Base-by-base conservation (phyloP, 352 stramenopile species). In the Phytophthora rubi region DNA sequence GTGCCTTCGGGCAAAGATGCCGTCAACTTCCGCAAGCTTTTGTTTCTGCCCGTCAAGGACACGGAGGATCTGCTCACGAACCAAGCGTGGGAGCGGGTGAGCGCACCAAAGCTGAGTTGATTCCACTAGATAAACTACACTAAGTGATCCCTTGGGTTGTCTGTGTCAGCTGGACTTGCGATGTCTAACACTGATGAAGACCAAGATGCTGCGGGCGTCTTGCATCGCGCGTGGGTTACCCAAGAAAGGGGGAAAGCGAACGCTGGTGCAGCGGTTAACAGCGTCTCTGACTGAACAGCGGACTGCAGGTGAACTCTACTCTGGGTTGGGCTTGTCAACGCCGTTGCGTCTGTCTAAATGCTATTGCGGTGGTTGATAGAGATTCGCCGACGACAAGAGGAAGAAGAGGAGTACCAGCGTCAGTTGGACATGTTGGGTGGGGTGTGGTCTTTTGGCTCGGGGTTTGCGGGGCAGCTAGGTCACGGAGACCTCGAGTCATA, bases 121-220 rank as follows among this genome's bases (percentile, higher is more conserved):
- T n/a, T 26, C 23, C 7, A 10, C 4, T 6, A 15, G 44, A 6
- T 12, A 4, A 2, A n/a, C 12, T 13, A 6, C 8, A 52, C 18
- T 52, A 51, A 37, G 12, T 28, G 16, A 30, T 8, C 16, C 30
- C 28, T 68, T 4, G 21, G 28, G 28, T 30, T 58, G 15, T 45
- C 8, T 33, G 23, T 21, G 15, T 49, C 53, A 95, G 86, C 67
- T 95, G 21, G 88, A 95, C 65, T 37, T 94, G 45, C 80, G 86
- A 82, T 95, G 88, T 35, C 56, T 95, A 51, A 87, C 83, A 32
- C 77, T 95, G 1, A 90, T 95, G 81, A 93, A 95, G 72, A 85
- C 76, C 59, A 94, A 94, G 59, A 94, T 94, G 81, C 72, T 94
- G 59, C 85, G 83, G 16, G 88, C 88, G 1, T 87, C 88, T 10